Evolutionary conservation across 164 flowering plant species (phyloP).

Genomic region (Vitis cinerea): DNA sequence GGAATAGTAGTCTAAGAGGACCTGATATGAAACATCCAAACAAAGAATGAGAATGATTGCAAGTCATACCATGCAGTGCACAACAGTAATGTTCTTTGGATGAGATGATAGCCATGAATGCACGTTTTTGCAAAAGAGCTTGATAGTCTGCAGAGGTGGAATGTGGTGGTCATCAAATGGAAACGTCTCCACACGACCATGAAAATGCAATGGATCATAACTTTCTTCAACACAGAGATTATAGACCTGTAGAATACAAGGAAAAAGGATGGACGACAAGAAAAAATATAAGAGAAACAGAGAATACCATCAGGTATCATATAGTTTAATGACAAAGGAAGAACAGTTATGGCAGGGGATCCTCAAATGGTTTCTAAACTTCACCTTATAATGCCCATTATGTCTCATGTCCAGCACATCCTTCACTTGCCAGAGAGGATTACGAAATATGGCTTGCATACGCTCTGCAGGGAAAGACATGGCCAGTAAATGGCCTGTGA

Average conservation of each 20-base stretch:
- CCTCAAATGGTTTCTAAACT: not conserved
- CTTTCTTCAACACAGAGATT: slow-evolving; percentile 71
- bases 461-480: slow-evolving; percentile 89
- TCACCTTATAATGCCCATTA: slow-evolving; percentile 63
- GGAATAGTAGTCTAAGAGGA: too few species aligned
- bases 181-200: slow-evolving; percentile 68
- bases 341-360: not conserved
- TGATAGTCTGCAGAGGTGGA: slow-evolving; percentile 64
- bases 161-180: slow-evolving; percentile 93
- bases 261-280: not conserved
- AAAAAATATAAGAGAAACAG: not conserved
- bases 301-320: slow-evolving; percentile 1
- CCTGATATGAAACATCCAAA: not conserved
- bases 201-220: slow-evolving; percentile 70
- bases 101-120: slow-evolving; percentile 68
- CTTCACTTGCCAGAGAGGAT: slow-evolving; percentile 89
- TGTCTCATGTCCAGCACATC: slow-evolving; percentile 74
- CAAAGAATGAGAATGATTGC: slow-evolving; percentile 4
- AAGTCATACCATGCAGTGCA: slow-evolving; percentile 83
- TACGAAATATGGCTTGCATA: slow-evolving; percentile 77
- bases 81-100: slow-evolving; percentile 65
- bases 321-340: not conserved
- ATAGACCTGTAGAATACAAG: slow-evolving; percentile 43
- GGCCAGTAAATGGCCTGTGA: slow-evolving; percentile 66
- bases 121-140: slow-evolving; percentile 80